Evolutionary conservation across 805 yeast genomes (phyloP), one percentile per base, ranked within the genome.

Genomic region (Clavispora phyllophila): DNA sequence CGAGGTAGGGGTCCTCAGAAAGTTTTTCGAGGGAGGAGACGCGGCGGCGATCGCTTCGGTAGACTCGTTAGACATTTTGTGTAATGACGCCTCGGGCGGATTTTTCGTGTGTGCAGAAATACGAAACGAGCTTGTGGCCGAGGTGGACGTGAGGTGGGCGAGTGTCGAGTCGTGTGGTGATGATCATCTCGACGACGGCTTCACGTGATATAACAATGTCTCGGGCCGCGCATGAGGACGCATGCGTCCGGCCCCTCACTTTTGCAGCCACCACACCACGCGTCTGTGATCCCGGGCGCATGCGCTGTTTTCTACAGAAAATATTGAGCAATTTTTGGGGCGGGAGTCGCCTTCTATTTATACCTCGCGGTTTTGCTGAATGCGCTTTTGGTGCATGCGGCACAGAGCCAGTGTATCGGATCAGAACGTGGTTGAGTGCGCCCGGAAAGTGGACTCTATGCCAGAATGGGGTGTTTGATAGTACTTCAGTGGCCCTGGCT

Each of bases 1-100:
- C 4, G 74, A 68, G 3, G 75, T 68, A 12, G 75, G 75, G 6
- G 75, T 70, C 27, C 74, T 54, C 37, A 65, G 54, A 44, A 55
- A 56, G 44, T 54, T 55, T 45, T 65, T 65, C 36, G 53, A 46
- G n/a, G 39, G 48, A 15, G 47, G 41, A 15, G 45, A 42, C 23
- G 37, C 37, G 31, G 41, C 27, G 23, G 37, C n/a, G n/a, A 36
- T 35, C 35, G 40, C 23, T 13, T 44, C 40, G 15, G 47, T 42
- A 17, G 44, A 32, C 26, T 50, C 46, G 23, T 23, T 25, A 19
- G 48, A 40, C 48, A 45, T 44, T 15, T 34, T 36, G 17, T 29
- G 31, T 35, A 19, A 18, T 42, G 39, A 17, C 19, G 37, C 38
- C 42, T 33, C 29, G 32, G 38, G 38, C 33, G 41, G 34, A 40